Conservation (phyloP, 345 rosid species). For the Aquilaria yunnanensis region DNA sequence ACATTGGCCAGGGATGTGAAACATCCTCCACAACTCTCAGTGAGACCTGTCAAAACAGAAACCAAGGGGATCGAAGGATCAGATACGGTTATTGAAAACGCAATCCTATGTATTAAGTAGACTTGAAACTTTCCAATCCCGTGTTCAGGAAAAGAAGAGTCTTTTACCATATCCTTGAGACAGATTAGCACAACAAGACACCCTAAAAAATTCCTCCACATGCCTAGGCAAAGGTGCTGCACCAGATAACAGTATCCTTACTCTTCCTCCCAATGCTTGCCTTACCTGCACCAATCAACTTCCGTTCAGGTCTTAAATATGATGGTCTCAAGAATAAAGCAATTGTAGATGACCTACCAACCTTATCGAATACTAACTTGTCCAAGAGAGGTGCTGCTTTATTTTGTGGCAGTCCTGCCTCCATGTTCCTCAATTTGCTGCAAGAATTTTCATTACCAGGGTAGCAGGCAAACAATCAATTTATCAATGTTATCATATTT, state of each 20-base stretch:
- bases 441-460: conserved; percentile 15
- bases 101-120: not conserved
- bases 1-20: conserved; percentile 72
- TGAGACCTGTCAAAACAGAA: conserved; percentile 51
- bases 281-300: conserved; percentile 40
- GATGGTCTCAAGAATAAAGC: not conserved
- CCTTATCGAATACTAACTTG: conserved; percentile 77
- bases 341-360: conserved; percentile 9
- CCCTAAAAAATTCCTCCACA: conserved; percentile 87
- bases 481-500: conserved; percentile 2
- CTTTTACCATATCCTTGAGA: conserved; percentile 89
- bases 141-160: not conserved
- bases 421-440: conserved; percentile 76
- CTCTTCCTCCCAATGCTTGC: conserved; percentile 77
- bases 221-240: conserved; percentile 93
- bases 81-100: not conserved
- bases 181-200: conserved; percentile 66
- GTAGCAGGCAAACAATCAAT: not conserved
- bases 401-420: conserved; percentile 72
- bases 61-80: not conserved
- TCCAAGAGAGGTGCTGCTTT: conserved; percentile 83
- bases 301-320: conserved; percentile 7
- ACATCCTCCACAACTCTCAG: conserved; percentile 91
- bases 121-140: not conserved
- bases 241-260: conserved; percentile 71